Evolutionary conservation across 192 early-diverging fungal genomes (phyloP).

Genomic region (Backusella circina): DNA sequence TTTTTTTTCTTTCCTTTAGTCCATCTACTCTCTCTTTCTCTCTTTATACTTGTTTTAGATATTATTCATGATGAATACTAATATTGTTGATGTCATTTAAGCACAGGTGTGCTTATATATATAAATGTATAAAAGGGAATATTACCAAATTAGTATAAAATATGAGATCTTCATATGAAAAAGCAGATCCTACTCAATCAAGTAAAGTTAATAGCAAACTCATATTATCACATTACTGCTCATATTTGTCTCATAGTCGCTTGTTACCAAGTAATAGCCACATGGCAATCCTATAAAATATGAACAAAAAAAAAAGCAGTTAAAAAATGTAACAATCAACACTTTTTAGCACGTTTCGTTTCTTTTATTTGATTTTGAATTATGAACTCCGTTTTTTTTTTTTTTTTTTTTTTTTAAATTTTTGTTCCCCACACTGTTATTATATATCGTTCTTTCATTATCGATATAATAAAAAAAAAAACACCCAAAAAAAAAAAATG

Average conservation of each 20-base stretch:
- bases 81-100: too few relatives aligned
- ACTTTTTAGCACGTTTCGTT: not conserved
- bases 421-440: not conserved
- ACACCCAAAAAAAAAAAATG: slow-evolving; percentile 2
- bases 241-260: not conserved
- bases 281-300: not conserved
- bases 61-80: too few relatives aligned
- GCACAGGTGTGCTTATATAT: too few relatives aligned
- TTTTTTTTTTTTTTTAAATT: not conserved
- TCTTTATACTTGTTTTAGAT: not conserved
- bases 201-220: not conserved
- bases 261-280: not conserved
- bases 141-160: not conserved
- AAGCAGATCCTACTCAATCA: not conserved
- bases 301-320: not conserved
- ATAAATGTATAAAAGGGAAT: not conserved
- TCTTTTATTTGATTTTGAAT: not conserved
- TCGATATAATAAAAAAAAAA: not conserved
- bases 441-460: too few relatives aligned
- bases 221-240: not conserved
- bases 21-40: too few relatives aligned
- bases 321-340: not conserved
- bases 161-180: not conserved
- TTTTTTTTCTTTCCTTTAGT: not conserved
- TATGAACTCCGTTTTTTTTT: not conserved